Evolutionary conservation across 305 asterid genomes (phyloP), one percentile per base, ranked within the genome.

Genomic region (Coffea humblotiana): DNA sequence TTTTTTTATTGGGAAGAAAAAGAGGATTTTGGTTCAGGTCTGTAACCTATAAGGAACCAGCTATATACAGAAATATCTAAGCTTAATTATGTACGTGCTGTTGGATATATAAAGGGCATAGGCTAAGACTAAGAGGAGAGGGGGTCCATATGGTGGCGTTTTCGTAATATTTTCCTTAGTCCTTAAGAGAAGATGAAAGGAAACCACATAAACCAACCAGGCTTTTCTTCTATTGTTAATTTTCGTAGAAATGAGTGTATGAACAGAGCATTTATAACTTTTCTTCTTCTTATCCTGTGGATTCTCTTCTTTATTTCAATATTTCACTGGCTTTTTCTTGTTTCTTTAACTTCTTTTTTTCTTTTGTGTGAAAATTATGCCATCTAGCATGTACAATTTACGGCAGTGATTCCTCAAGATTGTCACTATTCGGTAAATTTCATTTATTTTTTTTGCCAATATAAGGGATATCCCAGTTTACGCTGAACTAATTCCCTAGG

Each of bases 171-270:
- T 48, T 8, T 78, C 71, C 66, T 67, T 80, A 75, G 83, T 67
- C 45, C 71, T 47, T 80, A 75, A 80, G 80, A 37, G 79, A 80
- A 48, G 74, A 79, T 45, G 32, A 60, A 45, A 76, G 32, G 60
- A 23, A 19, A 67, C 77, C 77, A 56, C 77, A 69, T 14, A 56
- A 68, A 75, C 77, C 76, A 70, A 75, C 72, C 67, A 4, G 5
- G 43, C 43, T 5, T 40, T 40, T 40, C 6, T 5, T 40, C 6
- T 3, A 40, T 3, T 40, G 43, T 5, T 40, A 40, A 3, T 40
- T 40, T 5, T 40, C 5, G 43, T 2, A 40, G 43, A 40, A 3
- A 40, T 40, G 5, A 3, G 43, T 37, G 43, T 37, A 37, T 40
- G 3, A 40, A 40, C 3, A 40, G 43, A 40, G 43, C 75, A 80